These are phyloP conservation scores for Thermothelomyces thermophilus DNA, from an alignment of 2,329 filamentous ascomycete species.

Conservation along the genomic window DNA sequence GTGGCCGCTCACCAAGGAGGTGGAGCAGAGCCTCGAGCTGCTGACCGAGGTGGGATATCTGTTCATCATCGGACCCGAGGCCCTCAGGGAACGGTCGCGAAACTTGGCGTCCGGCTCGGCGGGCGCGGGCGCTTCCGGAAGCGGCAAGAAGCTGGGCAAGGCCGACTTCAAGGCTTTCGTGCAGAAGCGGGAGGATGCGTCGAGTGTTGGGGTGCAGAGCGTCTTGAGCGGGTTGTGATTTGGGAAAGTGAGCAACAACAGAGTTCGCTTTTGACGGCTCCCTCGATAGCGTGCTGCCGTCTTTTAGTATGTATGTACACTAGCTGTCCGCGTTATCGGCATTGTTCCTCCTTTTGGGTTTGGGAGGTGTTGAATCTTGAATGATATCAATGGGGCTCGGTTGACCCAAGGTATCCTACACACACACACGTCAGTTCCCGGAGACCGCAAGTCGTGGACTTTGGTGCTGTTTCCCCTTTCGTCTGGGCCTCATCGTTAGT, in stretches of 20 bases:
- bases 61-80: conserved; percentile 86
- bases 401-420: not conserved
- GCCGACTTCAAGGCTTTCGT: conserved; percentile 78
- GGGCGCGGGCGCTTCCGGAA: conserved; percentile 19
- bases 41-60: conserved; percentile 89
- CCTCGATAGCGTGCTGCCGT: not conserved
- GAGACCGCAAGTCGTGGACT: no score
- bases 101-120: conserved; percentile 41
- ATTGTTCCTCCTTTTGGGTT: not conserved
- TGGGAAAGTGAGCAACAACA: not conserved
- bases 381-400: conserved; percentile 4
- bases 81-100: conserved; percentile 62
- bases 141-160: conserved; percentile 52
- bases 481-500: not conserved
- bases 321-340: not conserved
- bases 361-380: not conserved
- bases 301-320: not conserved
- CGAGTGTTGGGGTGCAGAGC: conserved; percentile 73
- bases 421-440: not conserved
- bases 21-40: conserved; percentile 68
- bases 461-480: no score
- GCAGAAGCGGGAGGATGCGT: conserved; percentile 74
- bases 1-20: conserved; percentile 69
- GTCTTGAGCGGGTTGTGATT: conserved; percentile 60
- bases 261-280: not conserved